Conservation (phyloP, 805 yeast species). For the Sugiyamaella americana region DNA sequence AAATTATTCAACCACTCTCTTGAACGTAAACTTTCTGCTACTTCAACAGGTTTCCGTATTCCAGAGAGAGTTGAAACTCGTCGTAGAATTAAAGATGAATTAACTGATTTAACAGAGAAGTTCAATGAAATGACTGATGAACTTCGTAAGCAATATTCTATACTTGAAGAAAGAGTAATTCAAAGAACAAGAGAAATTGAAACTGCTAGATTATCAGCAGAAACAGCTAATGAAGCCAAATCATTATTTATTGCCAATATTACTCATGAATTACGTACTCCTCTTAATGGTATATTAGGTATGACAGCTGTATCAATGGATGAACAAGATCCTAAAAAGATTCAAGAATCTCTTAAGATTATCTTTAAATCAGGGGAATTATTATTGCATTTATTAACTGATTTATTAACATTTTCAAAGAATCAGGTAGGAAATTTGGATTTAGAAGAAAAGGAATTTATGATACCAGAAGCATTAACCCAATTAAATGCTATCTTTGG, state of each 20-base stretch:
- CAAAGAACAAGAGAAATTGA: conserved; percentile 83
- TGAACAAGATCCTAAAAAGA: conserved; percentile 60
- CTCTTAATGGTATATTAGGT: conserved; percentile 91
- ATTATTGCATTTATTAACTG: conserved; percentile 80
- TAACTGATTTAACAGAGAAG: conserved; percentile 78
- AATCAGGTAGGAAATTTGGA: conserved; percentile 80
- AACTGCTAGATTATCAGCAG: conserved; percentile 82
- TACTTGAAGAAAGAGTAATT: conserved; percentile 80
- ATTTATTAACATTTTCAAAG: conserved; percentile 80
- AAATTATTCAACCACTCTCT: not conserved
- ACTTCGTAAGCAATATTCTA: conserved; percentile 72
- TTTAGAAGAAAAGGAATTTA: conserved; percentile 72
- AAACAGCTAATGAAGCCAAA: conserved; percentile 92
- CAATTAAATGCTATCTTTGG: conserved; percentile 79
- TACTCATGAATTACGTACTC: conserved; percentile 90
- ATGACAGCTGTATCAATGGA: conserved; percentile 92
- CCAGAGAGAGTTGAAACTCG: conserved; percentile 22
- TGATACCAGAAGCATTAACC: conserved; percentile 64
- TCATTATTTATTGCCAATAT: conserved; percentile 91
- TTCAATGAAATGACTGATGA: conserved; percentile 88
- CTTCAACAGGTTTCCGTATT: conserved; percentile 16
- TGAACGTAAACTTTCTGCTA: not conserved
- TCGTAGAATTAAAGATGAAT: conserved; percentile 54
- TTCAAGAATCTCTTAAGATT: conserved; percentile 66
- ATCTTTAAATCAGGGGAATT: conserved; percentile 88